Evolutionary conservation across 2,329 filamentous ascomycete species (phyloP).

Genomic region (Decorospora gaudefroyi): DNA sequence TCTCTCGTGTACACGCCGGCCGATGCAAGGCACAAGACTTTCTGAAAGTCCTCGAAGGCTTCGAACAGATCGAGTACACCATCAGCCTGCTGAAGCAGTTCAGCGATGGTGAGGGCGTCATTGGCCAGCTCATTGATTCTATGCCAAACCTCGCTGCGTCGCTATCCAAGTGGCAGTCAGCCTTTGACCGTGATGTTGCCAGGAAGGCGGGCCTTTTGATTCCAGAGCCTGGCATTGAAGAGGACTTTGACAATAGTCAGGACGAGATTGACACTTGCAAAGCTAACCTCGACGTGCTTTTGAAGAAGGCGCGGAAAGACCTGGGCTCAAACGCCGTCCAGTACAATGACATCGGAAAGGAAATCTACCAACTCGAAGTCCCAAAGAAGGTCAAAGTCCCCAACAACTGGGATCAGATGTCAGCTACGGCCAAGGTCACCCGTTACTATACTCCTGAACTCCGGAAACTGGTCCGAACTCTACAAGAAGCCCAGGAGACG

Average conservation of each 20-base stretch:
- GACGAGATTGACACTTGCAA: conserved; percentile 77
- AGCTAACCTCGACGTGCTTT: conserved; percentile 68
- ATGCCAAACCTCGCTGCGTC: conserved; percentile 83
- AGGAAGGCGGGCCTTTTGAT: conserved; percentile 80
- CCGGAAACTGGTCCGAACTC: conserved; percentile 76
- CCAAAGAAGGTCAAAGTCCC: conserved; percentile 87
- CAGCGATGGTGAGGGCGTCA: conserved; percentile 76
- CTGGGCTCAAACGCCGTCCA: conserved; percentile 69
- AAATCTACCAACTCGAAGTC: conserved; percentile 93
- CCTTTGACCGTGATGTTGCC: conserved; percentile 82
- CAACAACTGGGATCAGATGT: conserved; percentile 93
- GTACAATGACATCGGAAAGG: conserved; percentile 80
- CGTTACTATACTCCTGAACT: conserved; percentile 91
- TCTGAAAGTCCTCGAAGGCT: conserved; percentile 88
- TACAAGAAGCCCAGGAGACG: conserved; percentile 93
- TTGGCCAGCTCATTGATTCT: conserved; percentile 77
- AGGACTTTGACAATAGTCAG: conserved; percentile 86
- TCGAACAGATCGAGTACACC: conserved; percentile 96
- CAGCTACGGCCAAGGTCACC: conserved; percentile 84
- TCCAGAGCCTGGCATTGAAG: conserved; percentile 83
- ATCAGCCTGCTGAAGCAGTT: conserved; percentile 77
- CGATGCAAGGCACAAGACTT: conserved; percentile 92
- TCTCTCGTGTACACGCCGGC: conserved; percentile 91
- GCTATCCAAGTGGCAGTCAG: conserved; percentile 84
- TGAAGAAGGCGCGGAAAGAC: conserved; percentile 72